phyloP scores from a whole-genome alignment of 108 stramenopile species.

The Stephanodiscus triporus region DNA sequence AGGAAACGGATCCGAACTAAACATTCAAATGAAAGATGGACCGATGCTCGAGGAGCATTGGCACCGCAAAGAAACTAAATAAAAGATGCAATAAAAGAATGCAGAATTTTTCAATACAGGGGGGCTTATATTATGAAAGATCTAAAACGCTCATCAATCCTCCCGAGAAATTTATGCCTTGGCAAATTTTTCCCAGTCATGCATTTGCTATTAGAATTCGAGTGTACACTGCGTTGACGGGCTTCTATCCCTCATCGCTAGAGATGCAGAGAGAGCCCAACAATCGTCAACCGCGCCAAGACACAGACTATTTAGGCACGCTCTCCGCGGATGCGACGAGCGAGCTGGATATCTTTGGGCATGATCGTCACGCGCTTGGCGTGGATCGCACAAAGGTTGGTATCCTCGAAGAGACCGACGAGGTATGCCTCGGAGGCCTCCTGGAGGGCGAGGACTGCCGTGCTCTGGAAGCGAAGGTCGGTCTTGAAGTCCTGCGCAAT shows the following conservation, averaged over 20 bases:
- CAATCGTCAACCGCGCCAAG: background rate
- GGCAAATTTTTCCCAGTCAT: too few species aligned
- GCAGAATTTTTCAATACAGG: background rate
- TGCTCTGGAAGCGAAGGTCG: constrained; percentile 97
- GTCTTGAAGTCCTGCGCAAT: constrained; percentile 97
- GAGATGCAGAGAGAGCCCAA: background rate
- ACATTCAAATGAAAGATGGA: too few species aligned
- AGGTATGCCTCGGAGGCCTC: too few species aligned
- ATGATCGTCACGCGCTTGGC: background rate
- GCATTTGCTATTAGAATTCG: too few species aligned
- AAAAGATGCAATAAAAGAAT: too few species aligned
- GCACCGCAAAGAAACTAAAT: too few species aligned
- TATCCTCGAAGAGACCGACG: too few species aligned
- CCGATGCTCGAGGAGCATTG: too few species aligned
- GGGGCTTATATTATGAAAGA: too few species aligned
- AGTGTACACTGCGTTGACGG: background rate
- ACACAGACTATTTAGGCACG: constrained; percentile 37
- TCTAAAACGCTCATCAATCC: background rate
- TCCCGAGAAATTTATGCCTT: too few species aligned
- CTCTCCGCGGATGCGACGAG: constrained; percentile 61
- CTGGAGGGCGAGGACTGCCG: constrained; percentile 73
- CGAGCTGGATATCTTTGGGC: background rate
- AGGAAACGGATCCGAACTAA: too few species aligned
- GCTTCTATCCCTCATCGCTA: background rate
- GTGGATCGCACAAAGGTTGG: background rate